phyloP scores from a whole-genome alignment of 805 yeast genomes.

The Saturnispora diversa region DNA sequence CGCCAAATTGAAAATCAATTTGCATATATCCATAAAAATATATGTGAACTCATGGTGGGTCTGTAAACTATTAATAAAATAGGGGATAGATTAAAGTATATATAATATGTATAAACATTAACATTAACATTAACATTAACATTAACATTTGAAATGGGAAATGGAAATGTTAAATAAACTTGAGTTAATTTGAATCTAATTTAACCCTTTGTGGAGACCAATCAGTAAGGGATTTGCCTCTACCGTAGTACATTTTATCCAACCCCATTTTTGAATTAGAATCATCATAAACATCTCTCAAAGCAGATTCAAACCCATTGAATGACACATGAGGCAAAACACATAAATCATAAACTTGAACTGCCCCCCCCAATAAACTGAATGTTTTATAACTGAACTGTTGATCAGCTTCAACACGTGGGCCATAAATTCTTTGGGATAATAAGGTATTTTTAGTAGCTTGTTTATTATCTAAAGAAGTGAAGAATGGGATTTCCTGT shows the following conservation, averaged over 20 bases:
- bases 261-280: conserved; percentile 22
- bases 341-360: conserved; percentile 27
- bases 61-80: no score
- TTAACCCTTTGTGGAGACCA: conserved; percentile 19
- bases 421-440: conserved; percentile 22
- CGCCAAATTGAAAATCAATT: no score
- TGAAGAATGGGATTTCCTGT: conserved; percentile 18
- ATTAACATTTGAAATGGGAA: no score
- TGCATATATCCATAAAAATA: no score
- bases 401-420: conserved; percentile 17
- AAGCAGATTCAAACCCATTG: conserved; percentile 21
- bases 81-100: no score
- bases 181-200: conserved; percentile 16
- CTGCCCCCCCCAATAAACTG: conserved; percentile 24
- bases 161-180: no score
- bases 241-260: conserved; percentile 22
- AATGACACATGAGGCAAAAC: conserved; percentile 27
- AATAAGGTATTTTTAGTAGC: conserved; percentile 6
- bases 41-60: no score
- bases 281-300: conserved; percentile 23
- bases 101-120: no score
- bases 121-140: no score
- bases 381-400: conserved; percentile 23
- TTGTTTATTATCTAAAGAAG: conserved; percentile 20
- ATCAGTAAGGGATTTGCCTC: conserved; percentile 20